A percentile compares a stretch with the other conserved stretches of the same genome.
Conservation (phyloP, 169 alveolate species). For the Plasmodium vinckei region DNA sequence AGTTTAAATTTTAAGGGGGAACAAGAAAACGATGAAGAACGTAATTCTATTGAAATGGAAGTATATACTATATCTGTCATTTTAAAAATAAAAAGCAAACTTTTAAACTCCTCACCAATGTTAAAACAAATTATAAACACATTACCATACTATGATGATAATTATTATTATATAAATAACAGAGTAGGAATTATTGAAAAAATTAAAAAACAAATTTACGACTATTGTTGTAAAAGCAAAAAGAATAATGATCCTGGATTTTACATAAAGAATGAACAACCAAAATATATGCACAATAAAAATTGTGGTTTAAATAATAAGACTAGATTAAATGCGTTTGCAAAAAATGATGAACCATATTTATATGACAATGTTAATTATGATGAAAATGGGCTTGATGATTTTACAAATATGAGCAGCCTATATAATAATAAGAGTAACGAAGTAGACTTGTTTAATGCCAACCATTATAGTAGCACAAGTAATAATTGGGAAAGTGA, state of each 20-base stretch:
- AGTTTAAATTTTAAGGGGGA: no score
- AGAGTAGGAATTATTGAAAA: constrained; percentile 67
- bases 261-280: neutral
- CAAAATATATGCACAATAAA: neutral
- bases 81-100: constrained; percentile 20
- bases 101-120: constrained; percentile 53
- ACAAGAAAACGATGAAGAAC: no score
- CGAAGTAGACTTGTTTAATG: neutral
- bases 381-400: no score
- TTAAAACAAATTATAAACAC: constrained; percentile 27
- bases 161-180: constrained; percentile 35
- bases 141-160: constrained; percentile 5
- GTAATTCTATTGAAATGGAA: constrained; percentile 28
- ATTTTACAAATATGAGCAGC: no score
- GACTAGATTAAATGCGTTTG: neutral
- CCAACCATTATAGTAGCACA: neutral
- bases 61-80: constrained; percentile 64
- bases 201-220: constrained; percentile 25
- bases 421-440: neutral
- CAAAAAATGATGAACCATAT: neutral
- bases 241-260: neutral
- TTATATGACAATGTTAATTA: neutral
- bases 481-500: neutral
- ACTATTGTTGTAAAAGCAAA: neutral
- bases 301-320: neutral